These are phyloP conservation scores for Anethum foeniculum DNA, from an alignment of 140 eudicot species.

Conservation along the genomic window DNA sequence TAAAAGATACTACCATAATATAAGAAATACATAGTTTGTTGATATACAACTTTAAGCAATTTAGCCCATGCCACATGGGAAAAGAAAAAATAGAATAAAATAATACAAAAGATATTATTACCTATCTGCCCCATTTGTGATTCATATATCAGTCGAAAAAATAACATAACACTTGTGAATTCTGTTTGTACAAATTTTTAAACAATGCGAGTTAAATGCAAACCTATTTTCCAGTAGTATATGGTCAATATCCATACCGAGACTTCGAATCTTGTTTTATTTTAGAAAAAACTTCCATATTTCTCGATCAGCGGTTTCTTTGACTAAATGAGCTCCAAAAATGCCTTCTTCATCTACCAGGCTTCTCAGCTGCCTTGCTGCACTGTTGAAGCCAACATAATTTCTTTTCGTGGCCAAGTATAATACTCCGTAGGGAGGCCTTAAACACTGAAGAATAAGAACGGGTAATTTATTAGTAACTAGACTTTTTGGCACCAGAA, in stretches of 20 bases:
- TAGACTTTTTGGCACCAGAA: not conserved
- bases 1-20: not conserved
- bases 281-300: conserved; percentile 68
- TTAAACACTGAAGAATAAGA: conserved; percentile 42
- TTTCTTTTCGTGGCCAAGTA: conserved; percentile 58
- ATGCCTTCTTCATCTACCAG: conserved; percentile 58
- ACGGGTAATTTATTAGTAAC: not conserved
- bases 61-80: not conserved
- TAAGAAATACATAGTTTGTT: not conserved
- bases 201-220: conserved; percentile 2
- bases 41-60: not conserved
- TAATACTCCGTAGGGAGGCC: conserved; percentile 79
- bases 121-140: conserved; percentile 4
- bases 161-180: not conserved
- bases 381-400: conserved; percentile 57
- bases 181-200: not conserved
- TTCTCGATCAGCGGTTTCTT: conserved; percentile 58
- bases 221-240: not conserved
- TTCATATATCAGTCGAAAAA: not conserved
- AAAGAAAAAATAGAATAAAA: not conserved
- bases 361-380: conserved; percentile 44
- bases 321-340: conserved; percentile 55
- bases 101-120: not conserved
- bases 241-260: not conserved
- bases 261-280: conserved; percentile 19